These are phyloP conservation scores for Hypoxylon sp. DNA, from an alignment of 2,329 filamentous ascomycete genomes.

Conservation along the genomic window DNA sequence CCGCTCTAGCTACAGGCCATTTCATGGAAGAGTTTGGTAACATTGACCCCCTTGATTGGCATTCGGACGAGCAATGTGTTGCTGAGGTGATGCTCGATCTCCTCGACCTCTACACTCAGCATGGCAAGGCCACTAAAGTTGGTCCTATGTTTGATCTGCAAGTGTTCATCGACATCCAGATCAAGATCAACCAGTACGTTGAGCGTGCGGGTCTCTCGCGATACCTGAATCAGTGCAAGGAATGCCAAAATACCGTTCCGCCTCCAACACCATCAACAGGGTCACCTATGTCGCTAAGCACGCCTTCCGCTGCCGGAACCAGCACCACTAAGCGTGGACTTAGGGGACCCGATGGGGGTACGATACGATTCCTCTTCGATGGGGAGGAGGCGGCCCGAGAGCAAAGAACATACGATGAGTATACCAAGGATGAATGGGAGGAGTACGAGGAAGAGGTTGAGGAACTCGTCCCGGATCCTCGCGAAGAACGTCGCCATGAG, in stretches of 20 bases:
- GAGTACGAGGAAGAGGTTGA: conserved; percentile 85
- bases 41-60: conserved; percentile 65
- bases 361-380: conserved; percentile 91
- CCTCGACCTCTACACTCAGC: conserved; percentile 91
- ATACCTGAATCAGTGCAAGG: conserved; percentile 72
- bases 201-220: conserved; percentile 74
- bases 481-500: conserved; percentile 44
- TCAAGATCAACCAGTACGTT: conserved; percentile 86
- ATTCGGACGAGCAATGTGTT: conserved; percentile 64
- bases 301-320: conserved; percentile 48
- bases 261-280: conserved; percentile 55
- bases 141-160: conserved; percentile 81
- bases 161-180: conserved; percentile 87
- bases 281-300: conserved; percentile 59
- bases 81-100: conserved; percentile 90
- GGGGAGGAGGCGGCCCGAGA: conserved; percentile 81
- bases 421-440: conserved; percentile 81
- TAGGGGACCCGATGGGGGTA: conserved; percentile 73
- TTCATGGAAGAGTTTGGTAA: conserved; percentile 66
- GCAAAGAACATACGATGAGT: conserved; percentile 74
- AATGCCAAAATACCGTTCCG: conserved; percentile 61
- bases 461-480: conserved; percentile 62
- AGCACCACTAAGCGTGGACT: conserved; percentile 55
- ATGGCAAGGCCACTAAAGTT: conserved; percentile 80
- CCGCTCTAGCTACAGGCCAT: conserved; percentile 75